phyloP scores from a whole-genome alignment of 441 rosid genomes.

The Dalechampia spathulata region DNA sequence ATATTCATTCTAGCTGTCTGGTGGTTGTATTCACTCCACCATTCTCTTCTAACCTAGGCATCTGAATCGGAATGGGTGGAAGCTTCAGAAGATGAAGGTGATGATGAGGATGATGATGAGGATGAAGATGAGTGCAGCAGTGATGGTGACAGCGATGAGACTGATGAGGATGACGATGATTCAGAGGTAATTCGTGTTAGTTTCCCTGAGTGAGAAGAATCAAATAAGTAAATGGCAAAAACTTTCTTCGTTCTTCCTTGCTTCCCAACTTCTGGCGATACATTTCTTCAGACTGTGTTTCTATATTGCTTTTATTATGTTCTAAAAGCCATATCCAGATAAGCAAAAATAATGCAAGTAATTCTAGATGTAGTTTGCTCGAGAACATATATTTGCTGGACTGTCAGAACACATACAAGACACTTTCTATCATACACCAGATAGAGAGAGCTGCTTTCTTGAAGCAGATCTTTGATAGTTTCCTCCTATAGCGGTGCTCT shows the following conservation, averaged over 20 bases:
- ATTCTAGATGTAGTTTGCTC: too few species aligned
- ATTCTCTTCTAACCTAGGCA: constrained; percentile 40
- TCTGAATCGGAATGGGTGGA: constrained; percentile 93
- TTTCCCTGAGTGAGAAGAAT: too few species aligned
- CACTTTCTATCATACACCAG: neutral
- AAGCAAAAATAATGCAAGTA: too few species aligned
- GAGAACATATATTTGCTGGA: too few species aligned
- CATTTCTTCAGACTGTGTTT: too few species aligned
- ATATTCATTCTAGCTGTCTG: neutral
- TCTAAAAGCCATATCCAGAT: too few species aligned
- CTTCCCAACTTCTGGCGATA: too few species aligned
- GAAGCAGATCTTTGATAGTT: neutral
- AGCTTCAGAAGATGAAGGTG: constrained; percentile 83
- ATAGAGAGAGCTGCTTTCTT: neutral
- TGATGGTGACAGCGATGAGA: constrained; percentile 43
- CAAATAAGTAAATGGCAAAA: too few species aligned
- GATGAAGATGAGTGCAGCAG: constrained; percentile 35
- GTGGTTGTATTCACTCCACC: constrained; percentile 1
- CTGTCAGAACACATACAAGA: neutral
- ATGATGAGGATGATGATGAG: constrained; percentile 65
- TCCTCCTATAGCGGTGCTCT: neutral
- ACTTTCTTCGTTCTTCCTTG: too few species aligned
- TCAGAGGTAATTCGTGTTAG: constrained; percentile 37
- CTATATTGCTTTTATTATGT: too few species aligned
- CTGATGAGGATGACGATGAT: constrained; percentile 52